Evolutionary conservation across 2,329 filamentous ascomycete genomes (phyloP), one percentile per base, ranked within the genome.

Genomic region (Scopulariopsis brevicaulis): DNA sequence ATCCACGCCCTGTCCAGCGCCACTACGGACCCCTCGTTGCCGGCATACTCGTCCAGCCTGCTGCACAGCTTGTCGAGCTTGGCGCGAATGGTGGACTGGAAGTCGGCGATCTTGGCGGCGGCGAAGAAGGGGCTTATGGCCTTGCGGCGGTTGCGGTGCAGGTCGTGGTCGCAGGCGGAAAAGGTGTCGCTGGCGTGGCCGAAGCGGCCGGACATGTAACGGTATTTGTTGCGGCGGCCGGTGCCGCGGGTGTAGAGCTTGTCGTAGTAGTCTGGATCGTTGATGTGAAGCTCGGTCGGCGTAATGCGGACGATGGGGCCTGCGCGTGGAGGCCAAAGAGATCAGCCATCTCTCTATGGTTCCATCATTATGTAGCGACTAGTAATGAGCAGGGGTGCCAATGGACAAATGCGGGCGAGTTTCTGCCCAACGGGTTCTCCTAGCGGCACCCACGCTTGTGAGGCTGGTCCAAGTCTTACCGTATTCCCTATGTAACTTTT

Each of bases 91-190:
- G 72, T 65, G 22, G 68, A 66, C 61, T 72, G 68, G 59, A 76
- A 64, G 60, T 70, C 71, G 56, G 69, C 67, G 58, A 71, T 69
- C 59, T 65, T 70, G 58, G 70, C 66, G 48, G 65, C 66, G 57
- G 70, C 70, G 63, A 72, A 73, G 61, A 73, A 71, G 15, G 69
- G 69, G 56, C 65, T 70, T 60, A 72, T 63, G 59, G 68, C 69
- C 50, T 64, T 64, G 59, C 70, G 68, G 40, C 71, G 68, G 53
- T 69, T 61, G 57, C 63, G 68, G 46, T 70, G 68, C 57, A 67
- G 64, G 60, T 70, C 63, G 60, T 71, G 70, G 60, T 69, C 67
- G 40, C 68, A 60, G 53, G 71, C 72, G 55, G 70, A 66, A 61
- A 71, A 66, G 58, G 65, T 53, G 24, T 59, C 57, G 15, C 56